phyloP scores from a whole-genome alignment of 2,329 filamentous ascomycete species.

The Teratosphaeria gauchensis region DNA sequence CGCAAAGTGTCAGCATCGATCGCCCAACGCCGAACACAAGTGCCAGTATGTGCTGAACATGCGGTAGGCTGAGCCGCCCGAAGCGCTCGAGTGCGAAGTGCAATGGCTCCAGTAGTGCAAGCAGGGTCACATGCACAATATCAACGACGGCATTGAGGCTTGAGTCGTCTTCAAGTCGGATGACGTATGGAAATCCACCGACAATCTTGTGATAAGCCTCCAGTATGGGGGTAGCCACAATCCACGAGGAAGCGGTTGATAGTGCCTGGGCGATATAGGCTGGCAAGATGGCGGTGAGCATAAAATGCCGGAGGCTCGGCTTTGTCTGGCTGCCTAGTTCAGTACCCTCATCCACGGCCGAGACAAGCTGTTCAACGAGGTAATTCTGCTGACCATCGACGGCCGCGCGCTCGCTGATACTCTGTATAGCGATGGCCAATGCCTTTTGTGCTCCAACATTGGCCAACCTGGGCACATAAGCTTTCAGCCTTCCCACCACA shows the following conservation, averaged over 20 bases:
- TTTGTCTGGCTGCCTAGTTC: conserved; percentile 28
- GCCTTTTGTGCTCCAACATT: conserved; percentile 43
- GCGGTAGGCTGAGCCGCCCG: conserved; percentile 7
- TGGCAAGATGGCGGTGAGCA: conserved; percentile 47
- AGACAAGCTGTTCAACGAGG: conserved; percentile 44
- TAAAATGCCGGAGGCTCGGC: conserved; percentile 41
- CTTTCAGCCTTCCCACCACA: conserved; percentile 50
- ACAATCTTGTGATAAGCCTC: conserved; percentile 37
- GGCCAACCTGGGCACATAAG: conserved; percentile 46
- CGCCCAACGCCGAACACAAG: conserved; percentile 2
- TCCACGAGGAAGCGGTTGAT: conserved; percentile 37
- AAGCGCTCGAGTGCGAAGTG: conserved; percentile 3
- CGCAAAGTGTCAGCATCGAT: conserved; percentile 1
- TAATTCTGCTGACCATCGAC: conserved; percentile 48
- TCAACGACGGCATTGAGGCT: conserved; percentile 24
- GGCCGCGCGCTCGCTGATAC: conserved; percentile 49
- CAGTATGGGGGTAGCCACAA: conserved; percentile 44
- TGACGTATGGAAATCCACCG: conserved; percentile 34
- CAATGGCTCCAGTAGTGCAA: conserved; percentile 10
- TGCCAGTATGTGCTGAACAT: conserved; percentile 6
- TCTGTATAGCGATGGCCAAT: conserved; percentile 49
- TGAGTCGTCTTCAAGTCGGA: conserved; percentile 33
- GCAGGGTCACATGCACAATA: conserved; percentile 6
- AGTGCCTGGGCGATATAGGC: conserved; percentile 45
- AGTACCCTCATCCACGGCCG: conserved; percentile 37